Percentiles rank a stretch among this genome's conserved stretches.
Conservation (phyloP, 768 basidiomycete species). For the Clitopilus passeckerianus region DNA sequence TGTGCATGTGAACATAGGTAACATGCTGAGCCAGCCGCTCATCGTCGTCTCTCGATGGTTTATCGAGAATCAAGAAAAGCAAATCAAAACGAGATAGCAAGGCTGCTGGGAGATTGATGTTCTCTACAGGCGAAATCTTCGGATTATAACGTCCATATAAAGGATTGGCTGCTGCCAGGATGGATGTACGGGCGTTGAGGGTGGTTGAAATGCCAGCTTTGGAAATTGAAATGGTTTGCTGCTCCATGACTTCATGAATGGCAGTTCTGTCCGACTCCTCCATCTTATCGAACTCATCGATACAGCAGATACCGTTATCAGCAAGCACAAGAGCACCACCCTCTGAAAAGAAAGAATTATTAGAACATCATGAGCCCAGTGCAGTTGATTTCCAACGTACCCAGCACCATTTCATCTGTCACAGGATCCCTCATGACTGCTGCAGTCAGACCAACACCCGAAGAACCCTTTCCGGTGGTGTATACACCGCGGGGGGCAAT, state of each 20-base stretch:
- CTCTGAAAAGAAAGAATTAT: constrained; percentile 49
- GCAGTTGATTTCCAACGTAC: constrained; percentile 38
- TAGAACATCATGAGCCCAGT: background rate
- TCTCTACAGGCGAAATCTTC: constrained; percentile 96
- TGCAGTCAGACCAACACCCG: constrained; percentile 97
- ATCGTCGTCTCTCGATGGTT: constrained; percentile 91
- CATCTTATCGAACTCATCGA: constrained; percentile 99
- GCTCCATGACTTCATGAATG: constrained; percentile 99
- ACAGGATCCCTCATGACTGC: constrained; percentile 99
- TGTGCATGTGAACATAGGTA: constrained; percentile 97
- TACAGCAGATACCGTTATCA: constrained; percentile 99
- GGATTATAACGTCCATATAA: constrained; percentile 98
- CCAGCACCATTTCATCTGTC: constrained; percentile 98
- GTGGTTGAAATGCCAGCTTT: constrained; percentile 99
- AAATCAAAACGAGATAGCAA: constrained; percentile 95
- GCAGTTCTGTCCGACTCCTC: constrained; percentile 96
- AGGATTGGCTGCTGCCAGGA: constrained; percentile 97
- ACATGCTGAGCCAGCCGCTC: constrained; percentile 96
- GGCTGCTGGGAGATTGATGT: constrained; percentile 98
- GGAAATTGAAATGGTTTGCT: constrained; percentile 98
- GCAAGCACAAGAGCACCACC: constrained; percentile 98
- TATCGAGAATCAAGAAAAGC: constrained; percentile 94
- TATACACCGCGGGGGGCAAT: constrained; percentile 97
- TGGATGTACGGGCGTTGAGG: constrained; percentile 94
- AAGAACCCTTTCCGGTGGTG: constrained; percentile 97